Percentiles rank a stretch among this genome's conserved stretches.
These are phyloP conservation scores for Termitomyces sp. DNA, from an alignment of 768 basidiomycete genomes.

Conservation along the genomic window DNA sequence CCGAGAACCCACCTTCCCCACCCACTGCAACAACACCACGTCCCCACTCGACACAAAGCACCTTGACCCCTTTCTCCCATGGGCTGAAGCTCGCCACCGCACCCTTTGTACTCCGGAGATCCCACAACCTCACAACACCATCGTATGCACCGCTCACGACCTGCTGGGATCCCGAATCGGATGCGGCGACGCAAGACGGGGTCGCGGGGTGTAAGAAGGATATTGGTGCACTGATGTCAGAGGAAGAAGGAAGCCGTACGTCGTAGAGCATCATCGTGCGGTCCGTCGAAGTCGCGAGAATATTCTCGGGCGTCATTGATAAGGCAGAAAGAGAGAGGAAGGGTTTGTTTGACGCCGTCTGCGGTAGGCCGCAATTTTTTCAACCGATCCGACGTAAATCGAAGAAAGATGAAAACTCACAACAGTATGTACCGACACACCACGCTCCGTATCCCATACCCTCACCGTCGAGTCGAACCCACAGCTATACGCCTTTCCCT, in stretches of 20 bases:
- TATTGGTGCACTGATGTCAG: conserved; percentile 27
- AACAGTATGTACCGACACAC: conserved; percentile 67
- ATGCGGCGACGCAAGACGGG: conserved; percentile 54
- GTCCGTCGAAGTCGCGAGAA: conserved; percentile 70
- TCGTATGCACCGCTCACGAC: conserved; percentile 77
- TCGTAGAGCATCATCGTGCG: conserved; percentile 73
- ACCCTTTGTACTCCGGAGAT: conserved; percentile 65
- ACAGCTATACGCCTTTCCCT: conserved; percentile 61
- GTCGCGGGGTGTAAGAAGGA: conserved; percentile 62
- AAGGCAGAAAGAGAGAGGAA: conserved; percentile 61
- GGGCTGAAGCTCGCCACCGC: conserved; percentile 64
- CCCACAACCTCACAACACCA: conserved; percentile 76
- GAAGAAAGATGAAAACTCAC: conserved; percentile 39
- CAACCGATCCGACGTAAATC: background rate
- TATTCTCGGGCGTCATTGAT: conserved; percentile 24
- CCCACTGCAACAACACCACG: conserved; percentile 55
- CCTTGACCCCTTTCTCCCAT: conserved; percentile 56
- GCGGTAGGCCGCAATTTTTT: background rate
- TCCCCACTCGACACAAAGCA: conserved; percentile 60
- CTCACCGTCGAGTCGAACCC: conserved; percentile 91
- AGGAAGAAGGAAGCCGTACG: conserved; percentile 43
- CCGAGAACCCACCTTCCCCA: conserved; percentile 63
- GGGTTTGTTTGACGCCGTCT: conserved; percentile 73
- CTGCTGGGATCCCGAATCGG: conserved; percentile 39
- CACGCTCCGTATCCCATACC: conserved; percentile 82